Base-by-base conservation (phyloP, 2,329 filamentous ascomycete genomes). In the Alternaria rosae region DNA sequence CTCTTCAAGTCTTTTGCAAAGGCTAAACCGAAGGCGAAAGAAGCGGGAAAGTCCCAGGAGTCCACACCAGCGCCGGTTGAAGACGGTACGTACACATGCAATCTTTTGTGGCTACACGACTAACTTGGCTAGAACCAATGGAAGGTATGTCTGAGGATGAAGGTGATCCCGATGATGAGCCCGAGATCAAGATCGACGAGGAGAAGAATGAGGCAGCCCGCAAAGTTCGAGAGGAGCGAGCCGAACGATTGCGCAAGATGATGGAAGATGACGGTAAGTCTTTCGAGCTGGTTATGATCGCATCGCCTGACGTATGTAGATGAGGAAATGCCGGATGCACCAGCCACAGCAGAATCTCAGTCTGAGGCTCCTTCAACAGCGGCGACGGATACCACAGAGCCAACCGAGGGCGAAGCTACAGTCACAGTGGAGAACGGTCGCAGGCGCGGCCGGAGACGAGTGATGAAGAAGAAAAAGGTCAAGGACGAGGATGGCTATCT, bases 401-500 rank as follows among this genome's bases (percentile, higher is more conserved):
- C 70, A 21, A 59, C 66, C 32, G 73, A 78, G 48, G 63, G 59
- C 23, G 74, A 77, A 61, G 56, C 71, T 17, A 58, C 65, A 6
- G 81, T 90, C 7, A 86, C 85, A 2, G 80, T 85, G 2, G 79
- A 84, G 62, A 87, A 86, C 59, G 91, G 91, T 0, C 87, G 93
- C 41, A 86, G 92, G 61, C 88, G 93, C 66, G 93, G 92, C 30
- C 90, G 88, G 76, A 87, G 94, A 69, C 88, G 90, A 70, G 87
- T 97, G 8, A 92, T 92, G 87, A 93, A 92, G 81, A 97, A 96
- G 84, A 92, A 91, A 82, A 93, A 91, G 45, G 86, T 91, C 57
- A 90, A 93, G 77, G 94, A 97, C 68, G 92, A 94, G 52, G 91
- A 97, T 67, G 94, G 94, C 6, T 97, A 96, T 78, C 86, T 97